Percentiles rank a stretch among this genome's conserved stretches.
Evolutionary conservation across 805 yeast species (phyloP).

Genomic region (Metschnikowia cubensis): DNA sequence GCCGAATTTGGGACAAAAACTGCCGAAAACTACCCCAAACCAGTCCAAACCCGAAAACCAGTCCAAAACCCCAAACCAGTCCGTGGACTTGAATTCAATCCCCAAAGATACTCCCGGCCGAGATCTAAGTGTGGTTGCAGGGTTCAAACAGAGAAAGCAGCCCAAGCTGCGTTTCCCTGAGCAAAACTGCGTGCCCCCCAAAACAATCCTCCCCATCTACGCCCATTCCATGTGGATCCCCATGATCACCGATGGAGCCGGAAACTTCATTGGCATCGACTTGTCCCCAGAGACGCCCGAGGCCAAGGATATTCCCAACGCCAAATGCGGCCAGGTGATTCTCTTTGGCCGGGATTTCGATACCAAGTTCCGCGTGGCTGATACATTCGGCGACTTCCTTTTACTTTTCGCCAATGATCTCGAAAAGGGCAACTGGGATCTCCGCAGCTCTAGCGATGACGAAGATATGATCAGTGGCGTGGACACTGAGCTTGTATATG

Average conservation of each 20-base stretch:
- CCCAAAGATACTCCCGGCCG: too few relatives aligned
- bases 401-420: conserved; percentile 80
- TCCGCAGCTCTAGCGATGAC: conserved; percentile 41
- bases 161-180: conserved; percentile 32
- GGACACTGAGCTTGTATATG: conserved; percentile 69
- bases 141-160: background rate
- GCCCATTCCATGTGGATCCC: conserved; percentile 96
- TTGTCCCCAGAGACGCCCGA: conserved; percentile 31
- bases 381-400: conserved; percentile 85
- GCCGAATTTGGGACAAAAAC: too few relatives aligned
- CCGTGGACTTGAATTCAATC: too few relatives aligned
- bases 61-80: too few relatives aligned
- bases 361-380: conserved; percentile 80
- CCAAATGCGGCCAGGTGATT: conserved; percentile 83
- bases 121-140: background rate
- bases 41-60: too few relatives aligned
- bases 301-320: conserved; percentile 11
- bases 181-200: conserved; percentile 71
- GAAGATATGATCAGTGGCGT: conserved; percentile 52
- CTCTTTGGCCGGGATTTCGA: conserved; percentile 93
- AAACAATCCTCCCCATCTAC: conserved; percentile 65
- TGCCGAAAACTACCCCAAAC: too few relatives aligned
- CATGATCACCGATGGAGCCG: conserved; percentile 78
- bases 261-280: conserved; percentile 90
- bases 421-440: conserved; percentile 74